These are phyloP conservation scores for Phaeotremella skinneri DNA, from an alignment of 768 basidiomycete genomes.

Conservation along the genomic window DNA sequence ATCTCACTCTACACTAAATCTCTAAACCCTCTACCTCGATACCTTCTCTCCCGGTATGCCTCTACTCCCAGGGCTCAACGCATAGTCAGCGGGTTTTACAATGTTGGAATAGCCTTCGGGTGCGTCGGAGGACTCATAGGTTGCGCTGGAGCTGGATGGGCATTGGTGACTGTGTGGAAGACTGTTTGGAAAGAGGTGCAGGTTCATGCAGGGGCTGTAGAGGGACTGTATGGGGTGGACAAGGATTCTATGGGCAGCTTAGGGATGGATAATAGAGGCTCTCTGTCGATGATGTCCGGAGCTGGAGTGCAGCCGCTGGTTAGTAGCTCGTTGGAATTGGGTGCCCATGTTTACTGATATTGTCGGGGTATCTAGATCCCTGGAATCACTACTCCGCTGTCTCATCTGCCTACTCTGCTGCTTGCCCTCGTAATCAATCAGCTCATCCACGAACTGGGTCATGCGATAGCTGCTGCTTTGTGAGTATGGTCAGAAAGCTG, in stretches of 20 bases:
- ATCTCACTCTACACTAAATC: constrained; percentile 27
- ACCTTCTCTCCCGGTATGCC: constrained; percentile 9
- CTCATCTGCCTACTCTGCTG: constrained; percentile 66
- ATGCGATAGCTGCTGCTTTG: constrained; percentile 73
- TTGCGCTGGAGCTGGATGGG: constrained; percentile 23
- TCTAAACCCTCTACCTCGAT: constrained; percentile 27
- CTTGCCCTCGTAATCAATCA: constrained; percentile 64
- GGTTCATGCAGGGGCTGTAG: constrained; percentile 22
- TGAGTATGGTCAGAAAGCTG: constrained; percentile 52
- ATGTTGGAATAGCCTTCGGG: constrained; percentile 20
- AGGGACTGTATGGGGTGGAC: background rate
- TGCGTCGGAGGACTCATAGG: constrained; percentile 16
- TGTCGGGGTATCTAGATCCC: constrained; percentile 61
- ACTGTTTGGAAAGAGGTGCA: constrained; percentile 33
- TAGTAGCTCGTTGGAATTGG: background rate
- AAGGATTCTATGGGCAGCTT: background rate
- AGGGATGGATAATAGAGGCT: constrained; percentile 8
- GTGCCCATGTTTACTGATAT: background rate
- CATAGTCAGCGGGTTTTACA: constrained; percentile 23
- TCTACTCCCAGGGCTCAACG: background rate
- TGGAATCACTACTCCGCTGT: constrained; percentile 74
- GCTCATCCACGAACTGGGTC: constrained; percentile 75
- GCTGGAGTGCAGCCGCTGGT: constrained; percentile 38
- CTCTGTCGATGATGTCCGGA: background rate
- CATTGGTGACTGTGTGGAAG: constrained; percentile 29